Evolutionary conservation across 1,284 basidiomycete species (phyloP).

Genomic region (Ceratobasidium papillatum): DNA sequence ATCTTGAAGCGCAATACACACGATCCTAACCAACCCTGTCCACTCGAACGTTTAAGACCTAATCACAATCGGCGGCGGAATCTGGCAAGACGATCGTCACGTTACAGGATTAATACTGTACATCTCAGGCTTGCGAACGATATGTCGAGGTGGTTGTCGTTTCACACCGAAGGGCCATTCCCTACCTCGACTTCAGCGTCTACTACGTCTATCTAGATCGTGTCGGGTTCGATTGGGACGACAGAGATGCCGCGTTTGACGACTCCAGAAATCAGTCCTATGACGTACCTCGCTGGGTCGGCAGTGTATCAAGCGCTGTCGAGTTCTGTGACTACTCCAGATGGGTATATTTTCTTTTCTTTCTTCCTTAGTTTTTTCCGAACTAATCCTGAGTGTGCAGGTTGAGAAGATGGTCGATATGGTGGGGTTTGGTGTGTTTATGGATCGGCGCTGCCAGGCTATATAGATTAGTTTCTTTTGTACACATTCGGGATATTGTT

Average conservation of each 20-base stretch:
- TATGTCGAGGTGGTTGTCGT: background rate
- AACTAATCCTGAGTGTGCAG: background rate
- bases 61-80: background rate
- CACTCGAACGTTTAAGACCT: background rate
- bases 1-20: slow-evolving; percentile 1
- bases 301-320: slow-evolving; percentile 9
- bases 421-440: background rate
- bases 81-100: slow-evolving; percentile 12
- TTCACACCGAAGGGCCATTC: background rate
- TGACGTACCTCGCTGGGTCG: background rate
- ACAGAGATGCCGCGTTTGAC: too few relatives aligned
- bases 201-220: background rate
- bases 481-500: too few relatives aligned
- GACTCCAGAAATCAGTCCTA: background rate
- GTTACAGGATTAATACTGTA: background rate
- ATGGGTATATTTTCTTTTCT: background rate
- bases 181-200: background rate
- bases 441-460: too few relatives aligned
- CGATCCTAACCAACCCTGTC: background rate
- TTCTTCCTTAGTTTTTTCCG: background rate
- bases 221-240: background rate
- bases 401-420: background rate
- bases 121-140: slow-evolving; percentile 4
- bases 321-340: background rate
- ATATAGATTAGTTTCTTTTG: too few relatives aligned